A percentile compares a stretch with the other conserved stretches of the same genome.
Conservation (phyloP, 192 early-diverging fungal species). For the Phlyctochytrium planicorne region DNA sequence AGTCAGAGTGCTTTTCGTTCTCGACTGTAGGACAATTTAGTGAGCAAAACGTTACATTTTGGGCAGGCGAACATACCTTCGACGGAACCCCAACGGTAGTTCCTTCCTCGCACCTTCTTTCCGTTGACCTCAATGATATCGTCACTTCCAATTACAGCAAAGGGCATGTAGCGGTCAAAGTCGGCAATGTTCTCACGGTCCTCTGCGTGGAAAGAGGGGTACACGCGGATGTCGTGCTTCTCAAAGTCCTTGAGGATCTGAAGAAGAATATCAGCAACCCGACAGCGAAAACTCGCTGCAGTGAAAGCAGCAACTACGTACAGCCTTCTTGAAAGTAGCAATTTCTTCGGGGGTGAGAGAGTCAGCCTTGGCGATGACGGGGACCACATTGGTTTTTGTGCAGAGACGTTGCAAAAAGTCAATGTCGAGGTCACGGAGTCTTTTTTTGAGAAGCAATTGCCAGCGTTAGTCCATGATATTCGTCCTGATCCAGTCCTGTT, state of each 20-base stretch:
- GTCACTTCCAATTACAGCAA: slow-evolving; percentile 95
- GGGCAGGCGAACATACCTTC: no score
- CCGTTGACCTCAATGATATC: slow-evolving; percentile 69
- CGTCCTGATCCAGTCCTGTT: not conserved
- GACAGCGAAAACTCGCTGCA: no score
- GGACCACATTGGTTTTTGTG: slow-evolving; percentile 87
- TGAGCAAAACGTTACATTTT: no score
- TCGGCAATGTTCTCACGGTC: slow-evolving; percentile 60
- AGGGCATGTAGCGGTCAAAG: slow-evolving; percentile 71
- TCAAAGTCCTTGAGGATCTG: slow-evolving; percentile 65
- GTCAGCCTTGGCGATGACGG: slow-evolving; percentile 87
- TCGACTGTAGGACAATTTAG: slow-evolving; percentile 74
- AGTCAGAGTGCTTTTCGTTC: slow-evolving; percentile 92
- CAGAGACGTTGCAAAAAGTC: slow-evolving; percentile 86
- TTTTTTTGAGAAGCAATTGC: no score
- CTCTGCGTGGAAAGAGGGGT: slow-evolving; percentile 64
- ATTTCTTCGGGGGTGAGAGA: slow-evolving; percentile 83
- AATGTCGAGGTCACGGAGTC: slow-evolving; percentile 60
- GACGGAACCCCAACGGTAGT: slow-evolving; percentile 93
- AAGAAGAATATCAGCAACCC: slow-evolving; percentile 50
- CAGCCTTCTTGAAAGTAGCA: slow-evolving; percentile 77
- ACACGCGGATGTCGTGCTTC: slow-evolving; percentile 57
- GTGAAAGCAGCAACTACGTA: no score
- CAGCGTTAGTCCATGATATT: not conserved
- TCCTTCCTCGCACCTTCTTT: slow-evolving; percentile 84